Conservation (phyloP, 441 rosid genomes). For the Erysimum cheiri region DNA sequence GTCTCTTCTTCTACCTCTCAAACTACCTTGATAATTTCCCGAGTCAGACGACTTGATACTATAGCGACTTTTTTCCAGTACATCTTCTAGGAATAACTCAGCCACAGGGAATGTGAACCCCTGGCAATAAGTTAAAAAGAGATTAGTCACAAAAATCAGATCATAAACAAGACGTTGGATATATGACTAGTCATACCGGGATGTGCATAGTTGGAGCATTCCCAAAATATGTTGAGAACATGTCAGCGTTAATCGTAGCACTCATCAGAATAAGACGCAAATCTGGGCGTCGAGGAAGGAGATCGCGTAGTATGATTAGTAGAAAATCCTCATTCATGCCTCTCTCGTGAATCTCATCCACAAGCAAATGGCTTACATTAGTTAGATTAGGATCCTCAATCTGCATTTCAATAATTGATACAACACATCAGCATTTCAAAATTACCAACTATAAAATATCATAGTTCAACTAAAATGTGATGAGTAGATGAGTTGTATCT, state of each 20-base stretch:
- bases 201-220: constrained; percentile 82
- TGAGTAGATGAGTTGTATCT: constrained; percentile 20
- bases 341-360: constrained; percentile 97
- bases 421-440: background rate
- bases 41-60: constrained; percentile 64
- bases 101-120: constrained; percentile 88
- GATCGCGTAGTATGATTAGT: constrained; percentile 84
- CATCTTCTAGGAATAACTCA: constrained; percentile 87
- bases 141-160: constrained; percentile 14
- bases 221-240: constrained; percentile 87
- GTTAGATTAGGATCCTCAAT: constrained; percentile 82
- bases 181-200: constrained; percentile 55
- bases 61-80: constrained; percentile 76
- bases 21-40: constrained; percentile 68
- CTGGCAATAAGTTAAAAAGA: constrained; percentile 48
- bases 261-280: constrained; percentile 89
- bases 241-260: constrained; percentile 90
- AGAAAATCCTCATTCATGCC: constrained; percentile 98
- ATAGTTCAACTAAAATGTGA: constrained; percentile 11
- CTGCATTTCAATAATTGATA: constrained; percentile 52
- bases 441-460: constrained; percentile 1
- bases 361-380: constrained; percentile 87
- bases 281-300: constrained; percentile 89
- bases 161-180: constrained; percentile 12
- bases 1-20: constrained; percentile 78